Conservation (phyloP, 2,329 filamentous ascomycete genomes). For the Ophiognomonia clavigignenti-juglandacearum region DNA sequence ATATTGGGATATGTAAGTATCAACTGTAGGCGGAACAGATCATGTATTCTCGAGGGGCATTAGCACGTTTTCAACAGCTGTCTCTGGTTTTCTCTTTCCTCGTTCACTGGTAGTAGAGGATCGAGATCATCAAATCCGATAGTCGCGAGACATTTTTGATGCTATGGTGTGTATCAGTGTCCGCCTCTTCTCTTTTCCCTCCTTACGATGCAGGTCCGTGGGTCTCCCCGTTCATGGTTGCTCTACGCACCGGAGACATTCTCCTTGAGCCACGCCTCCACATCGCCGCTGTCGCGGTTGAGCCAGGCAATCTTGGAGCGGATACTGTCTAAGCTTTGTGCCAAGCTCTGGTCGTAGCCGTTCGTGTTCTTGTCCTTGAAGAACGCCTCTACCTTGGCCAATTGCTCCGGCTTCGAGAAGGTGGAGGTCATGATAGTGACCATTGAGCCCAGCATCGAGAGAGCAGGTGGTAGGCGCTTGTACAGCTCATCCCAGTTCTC, state of each 20-base stretch:
- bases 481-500: slow-evolving; percentile 83
- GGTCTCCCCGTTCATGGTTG: too few relatives aligned
- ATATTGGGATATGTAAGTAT: too few relatives aligned
- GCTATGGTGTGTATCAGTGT: too few relatives aligned
- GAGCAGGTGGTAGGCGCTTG: slow-evolving; percentile 77
- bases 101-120: too few relatives aligned
- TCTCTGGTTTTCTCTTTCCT: too few relatives aligned
- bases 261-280: slow-evolving; percentile 38
- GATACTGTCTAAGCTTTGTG: slow-evolving; percentile 84
- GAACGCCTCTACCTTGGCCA: slow-evolving; percentile 72
- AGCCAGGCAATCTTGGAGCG: slow-evolving; percentile 82
- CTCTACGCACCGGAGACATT: slow-evolving; percentile 26
- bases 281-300: slow-evolving; percentile 69
- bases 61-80: too few relatives aligned
- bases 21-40: too few relatives aligned
- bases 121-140: too few relatives aligned
- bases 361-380: slow-evolving; percentile 77
- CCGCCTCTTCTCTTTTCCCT: too few relatives aligned
- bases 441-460: slow-evolving; percentile 80
- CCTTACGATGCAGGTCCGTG: too few relatives aligned
- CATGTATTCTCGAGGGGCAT: too few relatives aligned
- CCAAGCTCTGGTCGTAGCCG: slow-evolving; percentile 67
- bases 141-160: too few relatives aligned
- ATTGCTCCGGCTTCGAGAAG: slow-evolving; percentile 73
- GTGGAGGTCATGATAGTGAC: slow-evolving; percentile 77